Base-by-base conservation (phyloP, 2,329 filamentous ascomycete genomes). In the Colletotrichum sp. region DNA sequence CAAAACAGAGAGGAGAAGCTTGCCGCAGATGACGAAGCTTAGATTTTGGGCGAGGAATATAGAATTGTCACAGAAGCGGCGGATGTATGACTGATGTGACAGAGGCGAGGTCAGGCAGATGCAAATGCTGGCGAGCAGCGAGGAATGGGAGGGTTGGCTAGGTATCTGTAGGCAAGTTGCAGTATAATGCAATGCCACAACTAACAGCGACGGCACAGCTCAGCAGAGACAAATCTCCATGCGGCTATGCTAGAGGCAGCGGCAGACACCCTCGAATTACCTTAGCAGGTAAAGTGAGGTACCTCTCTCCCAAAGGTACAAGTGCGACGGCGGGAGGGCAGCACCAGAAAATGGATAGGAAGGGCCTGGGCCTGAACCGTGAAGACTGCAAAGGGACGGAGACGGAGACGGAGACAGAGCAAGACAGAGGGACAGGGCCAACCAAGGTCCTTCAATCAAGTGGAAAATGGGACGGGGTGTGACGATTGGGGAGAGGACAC, bases 41-140 rank as follows among this genome's bases (percentile, higher is more conserved):
- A 70, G 64, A 32, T 62, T 39, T 15, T 59, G 48, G 26, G 44
- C 39, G 57, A 64, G 52, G 22, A 68, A 64, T 63, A 48, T 32
- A 15, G 16, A 57, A 64, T 39, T 63, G 70, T 28, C 44, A 39
- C 28, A 26, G 55, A n/a, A 26, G 26, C 18, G 57, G 52, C 52
- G 24, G 72, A 64, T 44, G 62, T 66, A 48, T 68, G 73, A 48
- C 69, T 59, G 73, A 64, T 68, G 70, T 75, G 73, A 73, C 57
- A 57, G 70, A 75, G 44, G 57, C 70, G 39, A 73, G 57, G 34
- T 34, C 52, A 16, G 63, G 26, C 32, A 55, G 57, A 60, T 28
- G 57, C 32, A 62, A 26, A 62, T 32, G 16, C 60, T 30, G 52
- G 67, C 16, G 26, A 44, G 30, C 30, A 57, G 44, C 16, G 44